These are phyloP conservation scores for Lachancea sp. DNA, from an alignment of 805 yeast genomes.

Conservation along the genomic window DNA sequence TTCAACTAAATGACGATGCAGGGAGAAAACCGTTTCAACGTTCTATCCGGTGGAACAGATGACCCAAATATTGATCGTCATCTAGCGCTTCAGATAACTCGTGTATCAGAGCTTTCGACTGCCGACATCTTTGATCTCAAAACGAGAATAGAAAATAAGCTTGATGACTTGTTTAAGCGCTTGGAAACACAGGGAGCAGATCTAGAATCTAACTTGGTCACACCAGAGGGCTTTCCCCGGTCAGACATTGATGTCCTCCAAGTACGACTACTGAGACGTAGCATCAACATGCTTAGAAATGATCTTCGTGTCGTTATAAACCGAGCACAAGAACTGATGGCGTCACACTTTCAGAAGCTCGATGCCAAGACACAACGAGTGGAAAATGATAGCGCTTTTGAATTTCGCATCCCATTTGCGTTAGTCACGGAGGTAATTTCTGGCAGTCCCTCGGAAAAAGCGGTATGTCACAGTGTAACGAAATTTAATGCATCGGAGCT, in stretches of 20 bases:
- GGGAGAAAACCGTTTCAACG: constrained; percentile 3
- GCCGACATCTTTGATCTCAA: constrained; percentile 31
- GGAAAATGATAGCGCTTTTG: not conserved
- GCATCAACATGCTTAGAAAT: constrained; percentile 61
- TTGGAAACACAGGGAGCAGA: constrained; percentile 44
- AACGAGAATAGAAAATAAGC: constrained; percentile 36
- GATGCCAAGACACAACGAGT: not conserved
- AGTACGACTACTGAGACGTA: constrained; percentile 54
- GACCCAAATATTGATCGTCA: not conserved
- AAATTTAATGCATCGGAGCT: not conserved
- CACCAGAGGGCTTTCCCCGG: constrained; percentile 80
- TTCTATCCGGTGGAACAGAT: constrained; percentile 4
- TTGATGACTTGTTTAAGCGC: constrained; percentile 37
- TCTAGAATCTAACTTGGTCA: constrained; percentile 59
- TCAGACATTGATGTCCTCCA: constrained; percentile 73
- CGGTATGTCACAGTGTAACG: constrained; percentile 15
- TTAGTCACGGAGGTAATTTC: constrained; percentile 42
- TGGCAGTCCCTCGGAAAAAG: constrained; percentile 49
- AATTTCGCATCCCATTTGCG: constrained; percentile 47
- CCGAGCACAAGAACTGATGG: constrained; percentile 42
- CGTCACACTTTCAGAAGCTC: constrained; percentile 35
- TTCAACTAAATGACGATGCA: not conserved
- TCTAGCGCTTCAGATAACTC: not conserved
- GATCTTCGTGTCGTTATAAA: constrained; percentile 51
- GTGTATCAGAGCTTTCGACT: constrained; percentile 12